Evolutionary conservation across 1,284 basidiomycete species (phyloP).

Genomic region (Ceratobasidium sp.): DNA sequence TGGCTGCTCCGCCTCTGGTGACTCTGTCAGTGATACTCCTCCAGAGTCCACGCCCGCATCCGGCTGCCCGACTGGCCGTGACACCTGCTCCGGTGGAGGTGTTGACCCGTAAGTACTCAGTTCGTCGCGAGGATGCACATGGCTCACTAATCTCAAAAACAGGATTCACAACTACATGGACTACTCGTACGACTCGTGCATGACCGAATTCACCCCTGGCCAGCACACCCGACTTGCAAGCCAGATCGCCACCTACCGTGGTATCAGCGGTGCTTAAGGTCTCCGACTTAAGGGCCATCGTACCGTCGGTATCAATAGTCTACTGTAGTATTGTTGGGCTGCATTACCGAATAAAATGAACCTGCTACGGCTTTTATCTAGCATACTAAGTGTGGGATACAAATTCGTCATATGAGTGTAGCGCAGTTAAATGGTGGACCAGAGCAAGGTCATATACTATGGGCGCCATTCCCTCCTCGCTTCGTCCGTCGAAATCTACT

Average conservation of each 20-base stretch:
- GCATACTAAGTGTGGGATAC: too few species aligned
- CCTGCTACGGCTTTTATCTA: not conserved
- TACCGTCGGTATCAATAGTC: not conserved
- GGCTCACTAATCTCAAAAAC: not conserved
- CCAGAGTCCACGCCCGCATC: conserved; percentile 36
- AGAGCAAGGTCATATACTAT: too few species aligned
- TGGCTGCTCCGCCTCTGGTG: conserved; percentile 66
- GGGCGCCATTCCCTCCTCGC: too few species aligned
- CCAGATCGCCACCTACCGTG: conserved; percentile 66
- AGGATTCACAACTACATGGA: conserved; percentile 58
- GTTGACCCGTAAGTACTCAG: conserved; percentile 45
- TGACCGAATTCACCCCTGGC: conserved; percentile 66
- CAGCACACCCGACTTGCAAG: conserved; percentile 61
- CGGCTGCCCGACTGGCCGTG: conserved; percentile 49
- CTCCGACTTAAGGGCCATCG: not conserved
- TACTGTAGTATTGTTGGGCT: not conserved
- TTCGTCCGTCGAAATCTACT: too few species aligned
- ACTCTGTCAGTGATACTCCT: conserved; percentile 66
- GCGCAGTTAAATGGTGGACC: too few species aligned
- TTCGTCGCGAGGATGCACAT: too few species aligned
- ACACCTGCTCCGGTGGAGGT: conserved; percentile 49
- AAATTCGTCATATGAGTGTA: too few species aligned
- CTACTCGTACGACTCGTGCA: conserved; percentile 62
- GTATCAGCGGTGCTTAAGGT: conserved; percentile 55
- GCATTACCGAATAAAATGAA: not conserved